Percentiles rank a stretch among this genome's conserved stretches.
Conservation (phyloP, 257 asterid species). For the Osmanthus fragrans region DNA sequence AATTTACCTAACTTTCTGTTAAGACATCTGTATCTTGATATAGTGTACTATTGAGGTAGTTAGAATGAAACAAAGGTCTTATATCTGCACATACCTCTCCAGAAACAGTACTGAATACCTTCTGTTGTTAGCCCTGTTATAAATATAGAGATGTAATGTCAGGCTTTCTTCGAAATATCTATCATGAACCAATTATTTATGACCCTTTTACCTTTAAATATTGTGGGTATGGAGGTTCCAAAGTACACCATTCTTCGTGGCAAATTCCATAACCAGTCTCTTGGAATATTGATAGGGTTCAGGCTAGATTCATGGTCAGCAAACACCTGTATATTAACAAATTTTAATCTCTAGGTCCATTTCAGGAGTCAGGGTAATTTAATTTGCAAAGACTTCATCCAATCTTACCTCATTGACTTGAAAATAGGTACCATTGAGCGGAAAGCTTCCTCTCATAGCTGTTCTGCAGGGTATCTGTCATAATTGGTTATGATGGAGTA, state of each 20-base stretch:
- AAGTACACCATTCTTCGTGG: slow-evolving; percentile 83
- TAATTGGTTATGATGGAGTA: slow-evolving; percentile 31
- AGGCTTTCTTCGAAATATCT: slow-evolving; percentile 16
- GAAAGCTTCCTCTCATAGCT: slow-evolving; percentile 99
- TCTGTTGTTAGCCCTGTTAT: slow-evolving; percentile 73
- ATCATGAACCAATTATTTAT: slow-evolving; percentile 14
- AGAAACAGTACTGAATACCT: slow-evolving; percentile 88
- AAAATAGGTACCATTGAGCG: slow-evolving; percentile 94
- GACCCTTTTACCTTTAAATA: slow-evolving; percentile 72
- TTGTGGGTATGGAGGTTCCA: slow-evolving; percentile 93
- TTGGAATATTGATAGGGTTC: slow-evolving; percentile 76
- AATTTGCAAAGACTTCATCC: slow-evolving; percentile 7
- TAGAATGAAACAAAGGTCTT: slow-evolving; percentile 6
- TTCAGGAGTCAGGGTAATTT: slow-evolving; percentile 13
- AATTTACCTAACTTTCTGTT: not conserved
- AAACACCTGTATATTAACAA: slow-evolving; percentile 65
- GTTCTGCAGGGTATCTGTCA: slow-evolving; percentile 96
- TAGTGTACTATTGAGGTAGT: slow-evolving; percentile 10
- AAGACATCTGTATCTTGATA: not conserved
- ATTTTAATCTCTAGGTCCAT: slow-evolving; percentile 15
- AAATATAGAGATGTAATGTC: slow-evolving; percentile 24
- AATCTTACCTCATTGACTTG: slow-evolving; percentile 91
- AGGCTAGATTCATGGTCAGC: slow-evolving; percentile 92
- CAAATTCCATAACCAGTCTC: slow-evolving; percentile 91
- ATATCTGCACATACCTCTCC: slow-evolving; percentile 73